phyloP scores from a whole-genome alignment of 441 rosid genomes.

The Eruca vesicaria region DNA sequence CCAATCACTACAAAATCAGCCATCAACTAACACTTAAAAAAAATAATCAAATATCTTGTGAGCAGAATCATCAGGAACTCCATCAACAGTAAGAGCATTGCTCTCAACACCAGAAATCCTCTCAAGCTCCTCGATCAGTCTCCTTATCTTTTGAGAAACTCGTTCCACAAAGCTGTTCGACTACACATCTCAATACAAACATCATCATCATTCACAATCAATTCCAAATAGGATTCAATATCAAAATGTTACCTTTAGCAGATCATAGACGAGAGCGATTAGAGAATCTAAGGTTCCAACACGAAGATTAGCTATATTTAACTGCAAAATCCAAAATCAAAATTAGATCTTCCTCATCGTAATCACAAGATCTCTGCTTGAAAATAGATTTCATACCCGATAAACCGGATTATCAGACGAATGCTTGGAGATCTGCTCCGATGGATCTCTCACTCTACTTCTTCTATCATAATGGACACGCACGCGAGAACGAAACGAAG shows the following conservation, averaged over 20 bases:
- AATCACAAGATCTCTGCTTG: neutral
- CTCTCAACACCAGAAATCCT: constrained; percentile 81
- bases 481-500: no score
- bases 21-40: neutral
- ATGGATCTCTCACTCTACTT: no score
- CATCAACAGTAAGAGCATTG: constrained; percentile 84
- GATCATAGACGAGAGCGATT: constrained; percentile 93
- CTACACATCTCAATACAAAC: constrained; percentile 53
- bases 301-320: constrained; percentile 91
- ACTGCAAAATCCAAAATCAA: constrained; percentile 48
- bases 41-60: constrained; percentile 56
- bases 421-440: no score
- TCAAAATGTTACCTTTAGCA: constrained; percentile 85
- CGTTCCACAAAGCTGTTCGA: constrained; percentile 91
- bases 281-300: constrained; percentile 98
- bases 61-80: constrained; percentile 95
- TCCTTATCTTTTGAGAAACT: constrained; percentile 90
- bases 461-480: no score
- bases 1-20: neutral
- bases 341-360: neutral
- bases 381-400: no score
- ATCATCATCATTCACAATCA: no score
- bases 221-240: no score
- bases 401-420: constrained; percentile 97
- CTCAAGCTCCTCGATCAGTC: constrained; percentile 97